Evolutionary conservation across 2,329 filamentous ascomycete species (phyloP).

Genomic region (Phaeomoniella chlamydospora): DNA sequence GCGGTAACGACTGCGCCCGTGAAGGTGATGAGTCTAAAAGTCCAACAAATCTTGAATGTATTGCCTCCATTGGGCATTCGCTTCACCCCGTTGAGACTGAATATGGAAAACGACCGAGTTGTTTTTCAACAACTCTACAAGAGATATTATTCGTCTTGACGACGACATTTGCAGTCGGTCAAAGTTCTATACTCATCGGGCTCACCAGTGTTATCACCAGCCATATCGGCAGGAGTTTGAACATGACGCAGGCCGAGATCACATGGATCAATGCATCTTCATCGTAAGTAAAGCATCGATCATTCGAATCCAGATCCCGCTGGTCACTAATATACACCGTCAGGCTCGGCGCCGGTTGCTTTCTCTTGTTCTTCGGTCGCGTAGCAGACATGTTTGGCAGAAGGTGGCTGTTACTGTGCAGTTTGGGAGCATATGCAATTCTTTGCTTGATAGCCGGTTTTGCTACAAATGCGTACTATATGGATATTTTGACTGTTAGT

Average conservation of each 20-base stretch:
- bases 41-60: not conserved
- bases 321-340: too few relatives aligned
- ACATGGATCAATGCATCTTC: slow-evolving; percentile 54
- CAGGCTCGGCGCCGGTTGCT: slow-evolving; percentile 47
- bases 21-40: not conserved
- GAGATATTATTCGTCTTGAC: slow-evolving; percentile 53
- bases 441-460: slow-evolving; percentile 46
- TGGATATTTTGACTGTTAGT: slow-evolving; percentile 46
- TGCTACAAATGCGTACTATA: slow-evolving; percentile 39
- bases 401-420: slow-evolving; percentile 43
- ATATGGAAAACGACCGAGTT: slow-evolving; percentile 30
- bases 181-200: slow-evolving; percentile 45
- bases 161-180: slow-evolving; percentile 52
- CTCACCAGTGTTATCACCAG: slow-evolving; percentile 47
- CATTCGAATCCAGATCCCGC: too few relatives aligned
- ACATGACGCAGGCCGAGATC: slow-evolving; percentile 51
- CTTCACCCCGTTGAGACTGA: not conserved
- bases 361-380: slow-evolving; percentile 52
- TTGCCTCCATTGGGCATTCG: not conserved
- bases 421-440: slow-evolving; percentile 43
- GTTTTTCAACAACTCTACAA: slow-evolving; percentile 47
- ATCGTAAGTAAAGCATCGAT: slow-evolving; percentile 26
- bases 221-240: slow-evolving; percentile 42
- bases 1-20: too few relatives aligned
- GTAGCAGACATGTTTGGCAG: slow-evolving; percentile 54